Conservation (phyloP, 2,329 filamentous ascomycete species). For the Hypoxylon sp. region DNA sequence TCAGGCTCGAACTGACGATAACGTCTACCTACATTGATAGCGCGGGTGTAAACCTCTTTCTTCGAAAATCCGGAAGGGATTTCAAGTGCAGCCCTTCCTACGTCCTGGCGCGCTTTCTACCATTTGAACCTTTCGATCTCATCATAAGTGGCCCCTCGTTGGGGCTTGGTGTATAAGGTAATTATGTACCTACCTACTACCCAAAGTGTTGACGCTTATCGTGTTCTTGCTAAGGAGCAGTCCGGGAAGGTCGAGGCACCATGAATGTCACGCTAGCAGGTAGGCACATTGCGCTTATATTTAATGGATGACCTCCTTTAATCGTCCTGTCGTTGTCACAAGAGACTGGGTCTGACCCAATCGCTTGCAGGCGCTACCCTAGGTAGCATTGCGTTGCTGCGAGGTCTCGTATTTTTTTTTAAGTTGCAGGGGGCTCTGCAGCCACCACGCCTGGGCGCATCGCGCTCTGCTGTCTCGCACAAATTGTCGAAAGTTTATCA, state of each 20-base stretch:
- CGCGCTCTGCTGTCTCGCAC: constrained; percentile 33
- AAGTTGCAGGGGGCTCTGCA: constrained; percentile 35
- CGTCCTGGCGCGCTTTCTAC: background rate
- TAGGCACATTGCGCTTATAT: constrained; percentile 8
- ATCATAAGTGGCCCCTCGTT: background rate
- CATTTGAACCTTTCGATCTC: background rate
- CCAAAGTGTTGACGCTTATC: constrained; percentile 1
- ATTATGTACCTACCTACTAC: background rate
- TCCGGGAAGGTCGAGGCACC: constrained; percentile 1
- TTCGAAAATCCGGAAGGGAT: background rate
- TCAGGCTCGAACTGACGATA: background rate
- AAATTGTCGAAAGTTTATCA: constrained; percentile 30
- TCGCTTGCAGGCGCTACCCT: constrained; percentile 26
- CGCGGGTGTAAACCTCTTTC: background rate
- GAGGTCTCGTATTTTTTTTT: constrained; percentile 40
- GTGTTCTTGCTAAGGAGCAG: background rate
- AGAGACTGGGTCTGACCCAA: constrained; percentile 28
- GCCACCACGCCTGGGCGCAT: constrained; percentile 33
- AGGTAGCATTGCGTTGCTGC: constrained; percentile 40
- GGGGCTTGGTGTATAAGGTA: too few relatives aligned
- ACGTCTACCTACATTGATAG: background rate
- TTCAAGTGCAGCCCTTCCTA: background rate
- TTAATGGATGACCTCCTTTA: constrained; percentile 31
- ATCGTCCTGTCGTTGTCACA: constrained; percentile 35
- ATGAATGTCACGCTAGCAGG: constrained; percentile 1